A percentile compares a stretch with the other conserved stretches of the same genome.
phyloP scores from a whole-genome alignment of 2,329 filamentous ascomycete genomes.

The Neofusicoccum laricinum region DNA sequence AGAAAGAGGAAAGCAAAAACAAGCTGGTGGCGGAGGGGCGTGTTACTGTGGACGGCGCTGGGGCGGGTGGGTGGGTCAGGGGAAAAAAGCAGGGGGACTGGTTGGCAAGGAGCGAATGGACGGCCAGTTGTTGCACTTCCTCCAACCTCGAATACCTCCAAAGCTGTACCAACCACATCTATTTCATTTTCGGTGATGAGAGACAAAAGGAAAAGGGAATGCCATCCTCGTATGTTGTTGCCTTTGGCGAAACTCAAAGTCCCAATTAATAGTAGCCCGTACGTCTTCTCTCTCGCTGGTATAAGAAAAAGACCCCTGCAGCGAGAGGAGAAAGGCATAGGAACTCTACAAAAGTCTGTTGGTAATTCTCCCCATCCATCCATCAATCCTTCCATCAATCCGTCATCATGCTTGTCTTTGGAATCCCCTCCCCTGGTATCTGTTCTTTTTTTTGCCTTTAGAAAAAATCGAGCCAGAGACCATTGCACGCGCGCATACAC shows the following conservation, averaged over 20 bases:
- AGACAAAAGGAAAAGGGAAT: neutral
- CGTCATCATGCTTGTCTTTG: neutral
- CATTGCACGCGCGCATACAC: neutral
- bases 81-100: neutral
- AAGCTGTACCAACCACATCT: neutral
- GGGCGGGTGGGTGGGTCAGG: no score
- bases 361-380: neutral
- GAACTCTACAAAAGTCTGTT: conserved; percentile 11
- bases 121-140: no score
- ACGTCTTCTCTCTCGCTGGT: neutral
- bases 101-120: neutral
- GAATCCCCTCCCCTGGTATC: conserved; percentile 1
- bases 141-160: no score
- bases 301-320: neutral
- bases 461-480: conserved; percentile 9
- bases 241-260: conserved; percentile 11
- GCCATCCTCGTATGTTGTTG: conserved; percentile 6
- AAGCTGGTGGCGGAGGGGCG: no score
- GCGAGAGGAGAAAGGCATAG: neutral
- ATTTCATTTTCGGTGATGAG: neutral
- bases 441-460: conserved; percentile 7
- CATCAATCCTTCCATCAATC: neutral
- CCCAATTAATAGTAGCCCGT: conserved; percentile 13
- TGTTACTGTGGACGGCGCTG: neutral
- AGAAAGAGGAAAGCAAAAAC: no score